These are phyloP conservation scores for Teratosphaeriaceae sp. DNA, from an alignment of 2,329 filamentous ascomycete genomes.

Conservation along the genomic window DNA sequence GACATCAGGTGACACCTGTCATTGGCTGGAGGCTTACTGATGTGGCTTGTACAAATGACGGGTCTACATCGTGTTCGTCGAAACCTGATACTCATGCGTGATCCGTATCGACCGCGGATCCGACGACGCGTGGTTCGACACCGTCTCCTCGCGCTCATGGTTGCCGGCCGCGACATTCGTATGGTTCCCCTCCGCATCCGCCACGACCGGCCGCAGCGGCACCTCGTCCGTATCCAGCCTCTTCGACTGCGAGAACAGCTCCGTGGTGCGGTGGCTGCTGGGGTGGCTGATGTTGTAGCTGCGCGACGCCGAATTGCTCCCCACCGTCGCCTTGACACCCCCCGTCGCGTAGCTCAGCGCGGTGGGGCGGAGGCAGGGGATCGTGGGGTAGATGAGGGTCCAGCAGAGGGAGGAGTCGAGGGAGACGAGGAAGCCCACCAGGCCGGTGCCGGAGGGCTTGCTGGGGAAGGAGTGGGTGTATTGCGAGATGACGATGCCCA, in stretches of 20 bases:
- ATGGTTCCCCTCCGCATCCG: background rate
- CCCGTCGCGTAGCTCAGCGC: background rate
- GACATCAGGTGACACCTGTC: too few relatives aligned
- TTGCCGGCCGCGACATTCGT: background rate
- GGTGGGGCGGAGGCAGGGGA: background rate
- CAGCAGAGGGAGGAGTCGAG: background rate
- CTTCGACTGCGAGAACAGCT: background rate
- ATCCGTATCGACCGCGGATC: background rate
- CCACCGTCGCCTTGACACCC: background rate
- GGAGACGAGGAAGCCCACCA: background rate
- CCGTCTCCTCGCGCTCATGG: background rate
- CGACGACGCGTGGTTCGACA: background rate
- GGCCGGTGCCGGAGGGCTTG: background rate
- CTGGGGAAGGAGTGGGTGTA: background rate
- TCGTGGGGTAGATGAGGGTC: background rate
- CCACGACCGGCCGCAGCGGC: background rate
- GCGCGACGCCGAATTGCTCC: background rate
- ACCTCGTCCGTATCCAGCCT: background rate
- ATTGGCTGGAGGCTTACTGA: too few relatives aligned
- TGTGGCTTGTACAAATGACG: too few relatives aligned
- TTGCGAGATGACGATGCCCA: background rate
- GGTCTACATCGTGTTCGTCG: too few relatives aligned
- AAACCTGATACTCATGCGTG: background rate
- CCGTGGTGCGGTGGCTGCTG: background rate
- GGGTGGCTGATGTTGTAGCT: background rate